Evolutionary conservation across 2,329 filamentous ascomycete genomes (phyloP).

Genomic region (Microsporum audouinii): DNA sequence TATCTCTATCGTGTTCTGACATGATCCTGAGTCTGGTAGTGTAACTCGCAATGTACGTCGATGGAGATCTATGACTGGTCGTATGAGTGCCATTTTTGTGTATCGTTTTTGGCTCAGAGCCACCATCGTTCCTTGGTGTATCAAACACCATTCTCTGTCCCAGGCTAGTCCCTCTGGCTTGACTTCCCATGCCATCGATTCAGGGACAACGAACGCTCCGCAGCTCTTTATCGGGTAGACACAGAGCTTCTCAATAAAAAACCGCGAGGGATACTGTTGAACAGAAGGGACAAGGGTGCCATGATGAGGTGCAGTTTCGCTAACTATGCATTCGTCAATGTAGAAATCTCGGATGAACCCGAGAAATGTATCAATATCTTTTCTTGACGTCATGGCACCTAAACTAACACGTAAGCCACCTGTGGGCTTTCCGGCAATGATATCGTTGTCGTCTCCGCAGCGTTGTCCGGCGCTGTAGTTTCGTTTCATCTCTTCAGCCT

Average conservation of each 20-base stretch:
- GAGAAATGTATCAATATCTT: constrained; percentile 62
- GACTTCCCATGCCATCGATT: constrained; percentile 59
- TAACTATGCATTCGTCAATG: constrained; percentile 25
- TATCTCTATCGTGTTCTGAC: neutral
- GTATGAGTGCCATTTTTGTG: constrained; percentile 74
- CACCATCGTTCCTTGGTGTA: constrained; percentile 68
- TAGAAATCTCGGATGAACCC: constrained; percentile 63
- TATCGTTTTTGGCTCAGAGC: constrained; percentile 82
- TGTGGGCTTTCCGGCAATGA: constrained; percentile 74
- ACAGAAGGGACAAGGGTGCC: neutral
- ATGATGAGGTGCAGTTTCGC: constrained; percentile 7
- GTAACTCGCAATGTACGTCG: constrained; percentile 53
- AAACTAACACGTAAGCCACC: constrained; percentile 77
- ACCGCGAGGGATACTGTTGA: constrained; percentile 16
- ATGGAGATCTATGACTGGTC: constrained; percentile 61
- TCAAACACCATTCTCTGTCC: constrained; percentile 93
- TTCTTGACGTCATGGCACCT: constrained; percentile 74
- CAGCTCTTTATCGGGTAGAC: constrained; percentile 96
- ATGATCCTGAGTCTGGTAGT: constrained; percentile 26
- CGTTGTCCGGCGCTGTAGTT: constrained; percentile 79
- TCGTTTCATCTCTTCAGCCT: constrained; percentile 67
- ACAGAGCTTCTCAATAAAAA: constrained; percentile 53
- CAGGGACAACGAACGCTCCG: constrained; percentile 61
- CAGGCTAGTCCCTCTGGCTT: constrained; percentile 73
- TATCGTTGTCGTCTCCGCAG: constrained; percentile 72